phyloP scores from a whole-genome alignment of 1,284 basidiomycete species.

The Ustilago hordei region DNA sequence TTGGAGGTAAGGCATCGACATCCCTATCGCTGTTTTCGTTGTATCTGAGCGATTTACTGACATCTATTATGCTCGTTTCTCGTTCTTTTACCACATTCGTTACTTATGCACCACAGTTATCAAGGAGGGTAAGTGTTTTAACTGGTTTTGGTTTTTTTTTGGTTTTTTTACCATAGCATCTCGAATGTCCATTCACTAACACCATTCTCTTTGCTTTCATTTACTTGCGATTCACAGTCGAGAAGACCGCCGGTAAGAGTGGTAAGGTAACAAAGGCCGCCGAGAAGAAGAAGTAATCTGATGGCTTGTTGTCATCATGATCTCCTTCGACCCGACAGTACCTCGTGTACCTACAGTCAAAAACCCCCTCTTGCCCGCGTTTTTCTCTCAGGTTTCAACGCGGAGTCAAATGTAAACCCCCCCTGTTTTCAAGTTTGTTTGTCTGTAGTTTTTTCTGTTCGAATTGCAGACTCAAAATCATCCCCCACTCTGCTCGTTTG shows the following conservation, averaged over 20 bases:
- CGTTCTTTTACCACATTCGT: too few relatives aligned
- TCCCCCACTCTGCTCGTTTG: too few relatives aligned
- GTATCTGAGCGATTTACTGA: not conserved
- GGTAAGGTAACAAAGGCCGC: constrained; percentile 88
- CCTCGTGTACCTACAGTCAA: too few relatives aligned
- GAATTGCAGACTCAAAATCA: constrained; percentile 8
- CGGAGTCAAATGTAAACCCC: constrained; percentile 46
- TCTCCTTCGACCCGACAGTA: too few relatives aligned
- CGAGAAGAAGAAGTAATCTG: constrained; percentile 76
- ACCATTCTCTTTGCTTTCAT: not conserved
- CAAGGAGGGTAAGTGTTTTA: too few relatives aligned
- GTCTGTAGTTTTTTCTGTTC: constrained; percentile 4
- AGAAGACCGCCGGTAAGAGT: constrained; percentile 50
- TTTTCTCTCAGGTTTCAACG: constrained; percentile 34
- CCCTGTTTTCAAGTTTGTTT: not conserved
- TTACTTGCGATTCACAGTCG: not conserved
- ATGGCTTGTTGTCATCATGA: constrained; percentile 1
- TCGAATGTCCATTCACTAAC: not conserved
- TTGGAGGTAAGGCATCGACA: constrained; percentile 84
- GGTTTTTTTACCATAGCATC: too few relatives aligned
- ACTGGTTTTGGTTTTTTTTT: too few relatives aligned
- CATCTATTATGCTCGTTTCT: not conserved
- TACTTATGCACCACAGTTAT: too few relatives aligned
- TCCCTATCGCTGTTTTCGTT: not conserved
- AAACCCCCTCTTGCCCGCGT: constrained; percentile 23